Conservation (phyloP, 1,284 basidiomycete species). For the Hemileia vastatrix region DNA sequence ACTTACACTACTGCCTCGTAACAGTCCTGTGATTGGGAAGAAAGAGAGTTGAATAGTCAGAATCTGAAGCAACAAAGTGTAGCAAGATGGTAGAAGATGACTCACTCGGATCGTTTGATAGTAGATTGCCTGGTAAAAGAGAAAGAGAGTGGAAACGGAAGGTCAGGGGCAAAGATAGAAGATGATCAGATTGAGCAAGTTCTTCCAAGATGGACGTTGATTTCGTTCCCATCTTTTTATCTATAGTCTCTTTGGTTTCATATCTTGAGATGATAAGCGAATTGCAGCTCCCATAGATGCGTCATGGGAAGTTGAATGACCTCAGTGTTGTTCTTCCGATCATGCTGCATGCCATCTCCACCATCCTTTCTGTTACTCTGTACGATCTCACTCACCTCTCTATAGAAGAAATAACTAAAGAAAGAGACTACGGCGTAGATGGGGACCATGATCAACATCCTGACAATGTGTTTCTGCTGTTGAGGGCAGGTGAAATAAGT, state of each 20-base stretch:
- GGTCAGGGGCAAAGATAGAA: not conserved
- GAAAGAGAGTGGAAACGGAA: not conserved
- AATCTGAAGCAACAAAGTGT: slow-evolving; percentile 47
- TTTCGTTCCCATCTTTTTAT: too few species aligned
- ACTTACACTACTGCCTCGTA: too few species aligned
- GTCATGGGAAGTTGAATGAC: too few species aligned
- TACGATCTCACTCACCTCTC: slow-evolving; percentile 12
- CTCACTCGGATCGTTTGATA: slow-evolving; percentile 37
- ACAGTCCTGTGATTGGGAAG: slow-evolving; percentile 52
- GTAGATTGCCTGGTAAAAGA: slow-evolving; percentile 32
- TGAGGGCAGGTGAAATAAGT: slow-evolving; percentile 61
- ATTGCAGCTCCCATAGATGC: too few species aligned
- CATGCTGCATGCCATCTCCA: too few species aligned
- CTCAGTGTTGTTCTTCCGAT: too few species aligned
- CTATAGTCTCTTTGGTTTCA: too few species aligned
- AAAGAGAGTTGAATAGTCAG: slow-evolving; percentile 57
- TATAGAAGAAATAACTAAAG: slow-evolving; percentile 58
- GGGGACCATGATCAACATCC: slow-evolving; percentile 68
- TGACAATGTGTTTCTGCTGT: slow-evolving; percentile 47
- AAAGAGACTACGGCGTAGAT: slow-evolving; percentile 61
- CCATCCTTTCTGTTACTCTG: too few species aligned
- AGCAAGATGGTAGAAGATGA: slow-evolving; percentile 11
- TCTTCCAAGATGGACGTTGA: slow-evolving; percentile 21
- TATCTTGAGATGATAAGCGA: not conserved
- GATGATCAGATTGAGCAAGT: not conserved